Evolutionary conservation across 768 basidiomycete genomes (phyloP).

Genomic region (Trametes sanguinea): DNA sequence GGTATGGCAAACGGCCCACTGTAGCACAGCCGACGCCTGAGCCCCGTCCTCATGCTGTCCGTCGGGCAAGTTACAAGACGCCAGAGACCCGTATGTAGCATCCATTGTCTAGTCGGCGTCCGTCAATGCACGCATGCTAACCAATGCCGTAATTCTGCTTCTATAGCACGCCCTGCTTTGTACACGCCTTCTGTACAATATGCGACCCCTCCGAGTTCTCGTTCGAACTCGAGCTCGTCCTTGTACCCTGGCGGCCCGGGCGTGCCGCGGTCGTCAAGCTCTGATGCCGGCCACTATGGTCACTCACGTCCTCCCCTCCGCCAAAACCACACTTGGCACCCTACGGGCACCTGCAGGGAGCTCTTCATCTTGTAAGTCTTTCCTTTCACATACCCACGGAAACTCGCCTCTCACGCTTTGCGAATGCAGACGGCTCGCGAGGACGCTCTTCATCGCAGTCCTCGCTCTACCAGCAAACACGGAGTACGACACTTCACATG

Average conservation of each 20-base stretch:
- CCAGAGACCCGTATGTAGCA: conserved; percentile 45
- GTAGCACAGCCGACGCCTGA: conserved; percentile 32
- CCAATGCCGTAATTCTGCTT: neutral
- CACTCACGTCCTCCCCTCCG: conserved; percentile 47
- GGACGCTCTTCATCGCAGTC: conserved; percentile 27
- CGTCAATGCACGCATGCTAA: neutral
- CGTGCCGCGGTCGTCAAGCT: conserved; percentile 32
- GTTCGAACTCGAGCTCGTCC: conserved; percentile 55
- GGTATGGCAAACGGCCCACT: conserved; percentile 37
- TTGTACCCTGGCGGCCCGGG: conserved; percentile 42
- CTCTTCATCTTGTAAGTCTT: conserved; percentile 41
- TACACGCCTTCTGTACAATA: conserved; percentile 29
- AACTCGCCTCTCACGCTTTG: conserved; percentile 3
- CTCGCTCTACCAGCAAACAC: conserved; percentile 32
- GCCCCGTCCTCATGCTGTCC: conserved; percentile 39
- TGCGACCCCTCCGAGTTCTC: conserved; percentile 45
- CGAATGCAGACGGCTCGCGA: conserved; percentile 28
- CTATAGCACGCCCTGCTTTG: conserved; percentile 22
- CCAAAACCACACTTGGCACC: conserved; percentile 50
- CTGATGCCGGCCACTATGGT: conserved; percentile 44
- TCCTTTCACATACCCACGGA: neutral
- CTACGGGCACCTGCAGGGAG: conserved; percentile 41
- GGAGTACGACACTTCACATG: conserved; percentile 49
- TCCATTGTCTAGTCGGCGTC: neutral
- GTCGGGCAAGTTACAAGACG: conserved; percentile 46